Evolutionary conservation across 2,329 filamentous ascomycete species (phyloP), one percentile per base, ranked within the genome.

Genomic region (Penicillium sp.): DNA sequence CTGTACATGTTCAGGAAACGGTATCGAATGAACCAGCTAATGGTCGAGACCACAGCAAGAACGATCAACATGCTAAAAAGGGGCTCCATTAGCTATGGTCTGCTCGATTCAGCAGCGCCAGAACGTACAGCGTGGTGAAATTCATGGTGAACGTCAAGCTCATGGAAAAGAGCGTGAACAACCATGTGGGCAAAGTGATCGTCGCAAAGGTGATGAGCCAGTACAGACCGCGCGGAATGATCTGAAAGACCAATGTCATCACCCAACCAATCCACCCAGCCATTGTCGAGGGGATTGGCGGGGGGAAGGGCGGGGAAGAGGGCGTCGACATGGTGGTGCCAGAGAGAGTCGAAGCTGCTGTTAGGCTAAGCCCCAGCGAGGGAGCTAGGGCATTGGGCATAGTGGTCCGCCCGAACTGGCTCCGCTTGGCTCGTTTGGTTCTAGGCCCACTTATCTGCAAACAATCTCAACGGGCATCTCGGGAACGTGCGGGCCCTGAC

Each of bases 71-170:
- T 79, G 32, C 82, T 84, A 48, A 30, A 11, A 30, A 27, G 15
- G 10, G 2, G 22, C 35, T 31, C 34, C 15, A 18, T 45, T 27
- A 48, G 41, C 30, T 29, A 38, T n/a, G n/a, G n/a, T n/a, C n/a
- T n/a, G n/a, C n/a, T n/a, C 18, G 6, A 15, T 26, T 31, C 13
- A 14, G 30, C 14, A n/a, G 4, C 20, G 11, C 34, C 11, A 27
- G 18, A 11, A 26, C 80, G 60, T 79, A 93, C 80, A 98, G 67
- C 12, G 92, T 98, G 13, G 90, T 96, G 53, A 92, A 90, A 62
- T 96, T 96, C 89, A 98, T 93, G 8, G 92, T 98, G 58, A 98
- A 86, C 0, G 92, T 98, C 71, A 94, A 72, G 64, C 85, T 95
- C 48, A 87, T 90, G 4, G 88, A 95, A 58, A 95, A 86, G 45